These are phyloP conservation scores for Casaregolazyma suthepensis DNA, from an alignment of 1,139 yeast genomes.

Conservation along the genomic window DNA sequence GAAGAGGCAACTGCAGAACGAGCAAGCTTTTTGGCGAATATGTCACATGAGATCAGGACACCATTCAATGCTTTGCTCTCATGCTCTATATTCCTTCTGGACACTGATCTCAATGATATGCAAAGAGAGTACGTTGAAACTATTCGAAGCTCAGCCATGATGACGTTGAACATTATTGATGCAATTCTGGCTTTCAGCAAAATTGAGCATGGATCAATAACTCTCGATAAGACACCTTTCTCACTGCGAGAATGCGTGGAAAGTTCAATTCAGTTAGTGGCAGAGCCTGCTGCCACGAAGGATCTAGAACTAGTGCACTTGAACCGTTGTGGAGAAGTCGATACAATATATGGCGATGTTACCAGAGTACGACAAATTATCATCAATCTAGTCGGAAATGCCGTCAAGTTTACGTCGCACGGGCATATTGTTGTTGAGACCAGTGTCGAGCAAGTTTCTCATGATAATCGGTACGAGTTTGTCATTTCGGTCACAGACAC, in stretches of 20 bases:
- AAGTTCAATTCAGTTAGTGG: conserved; percentile 72
- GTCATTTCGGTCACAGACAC: conserved; percentile 77
- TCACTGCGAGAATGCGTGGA: conserved; percentile 70
- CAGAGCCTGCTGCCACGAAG: conserved; percentile 74
- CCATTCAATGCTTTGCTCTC: conserved; percentile 67
- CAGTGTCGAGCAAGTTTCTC: conserved; percentile 17
- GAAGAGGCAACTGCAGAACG: conserved; percentile 90
- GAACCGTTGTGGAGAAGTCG: conserved; percentile 41
- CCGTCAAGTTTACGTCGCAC: conserved; percentile 72
- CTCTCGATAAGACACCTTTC: conserved; percentile 69
- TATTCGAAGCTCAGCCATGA: conserved; percentile 71
- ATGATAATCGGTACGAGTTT: conserved; percentile 39
- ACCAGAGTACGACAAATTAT: conserved; percentile 82
- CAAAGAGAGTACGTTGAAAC: conserved; percentile 79
- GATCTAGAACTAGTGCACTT: conserved; percentile 64
- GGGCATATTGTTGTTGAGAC: conserved; percentile 51
- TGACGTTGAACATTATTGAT: conserved; percentile 69
- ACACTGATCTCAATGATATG: conserved; percentile 70
- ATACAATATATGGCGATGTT: conserved; percentile 63
- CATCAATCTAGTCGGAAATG: conserved; percentile 82
- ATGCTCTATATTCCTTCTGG: conserved; percentile 65
- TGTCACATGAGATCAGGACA: conserved; percentile 86
- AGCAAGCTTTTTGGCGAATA: conserved; percentile 84
- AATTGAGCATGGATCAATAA: conserved; percentile 82
- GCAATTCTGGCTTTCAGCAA: conserved; percentile 77